Conservation (phyloP, 2,329 filamentous ascomycete genomes). For the Apiospora malaysiana region DNA sequence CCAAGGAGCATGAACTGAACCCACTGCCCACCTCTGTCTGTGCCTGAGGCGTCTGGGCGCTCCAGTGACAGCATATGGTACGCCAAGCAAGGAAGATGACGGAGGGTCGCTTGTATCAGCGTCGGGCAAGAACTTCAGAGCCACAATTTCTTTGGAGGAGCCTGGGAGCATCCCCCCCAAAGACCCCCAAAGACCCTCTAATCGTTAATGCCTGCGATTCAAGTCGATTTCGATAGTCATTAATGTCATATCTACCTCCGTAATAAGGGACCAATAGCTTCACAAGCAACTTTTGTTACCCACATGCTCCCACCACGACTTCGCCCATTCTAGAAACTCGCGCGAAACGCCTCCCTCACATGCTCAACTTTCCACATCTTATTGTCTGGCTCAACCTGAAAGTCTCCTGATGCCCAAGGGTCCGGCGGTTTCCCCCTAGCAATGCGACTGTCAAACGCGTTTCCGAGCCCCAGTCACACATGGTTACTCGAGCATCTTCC, state of each 20-base stretch:
- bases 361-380: not conserved
- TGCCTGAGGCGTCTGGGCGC: not conserved
- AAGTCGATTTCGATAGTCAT: not conserved
- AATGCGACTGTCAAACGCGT: conserved; percentile 10
- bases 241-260: too few relatives aligned
- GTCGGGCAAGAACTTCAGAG: not conserved
- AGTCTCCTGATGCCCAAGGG: not conserved
- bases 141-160: conserved; percentile 12
- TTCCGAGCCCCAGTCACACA: not conserved
- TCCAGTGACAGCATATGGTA: conserved; percentile 14
- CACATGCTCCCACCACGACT: not conserved
- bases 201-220: conserved; percentile 9
- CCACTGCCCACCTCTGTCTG: not conserved
- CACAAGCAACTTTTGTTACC: conserved; percentile 12
- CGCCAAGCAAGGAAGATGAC: conserved; percentile 11
- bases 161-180: not conserved
- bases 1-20: not conserved
- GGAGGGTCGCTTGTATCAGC: conserved; percentile 3
- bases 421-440: conserved; percentile 1
- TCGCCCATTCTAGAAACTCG: not conserved
- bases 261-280: conserved; percentile 5
- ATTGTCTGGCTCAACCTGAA: not conserved
- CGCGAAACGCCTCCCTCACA: not conserved
- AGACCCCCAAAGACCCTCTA: conserved; percentile 1
- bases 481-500: conserved; percentile 10